Base-by-base conservation (phyloP, 169 alveolate genomes). In the Plasmodium berghei region DNA sequence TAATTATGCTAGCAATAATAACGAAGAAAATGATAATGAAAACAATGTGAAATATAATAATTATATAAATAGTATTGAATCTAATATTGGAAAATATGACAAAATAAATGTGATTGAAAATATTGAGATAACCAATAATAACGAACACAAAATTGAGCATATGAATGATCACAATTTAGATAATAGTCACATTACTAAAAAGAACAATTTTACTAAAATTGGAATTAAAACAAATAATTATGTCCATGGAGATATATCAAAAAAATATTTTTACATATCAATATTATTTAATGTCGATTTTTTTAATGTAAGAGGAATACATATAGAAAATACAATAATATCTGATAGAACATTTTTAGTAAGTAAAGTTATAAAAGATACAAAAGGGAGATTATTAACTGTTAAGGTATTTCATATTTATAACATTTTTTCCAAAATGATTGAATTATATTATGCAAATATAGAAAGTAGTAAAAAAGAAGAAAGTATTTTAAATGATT, bases 351-450 rank as follows among this genome's bases (percentile, higher is more conserved):
- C 72, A 9, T 22, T 80, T 10, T n/a, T 26, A 22, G 55, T 80
- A 42, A 80, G 69, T 40, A 49, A 56, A 22, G 24, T 80, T n/a
- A 20, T 80, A 42, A 80, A 58, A 48, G 90, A 80, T 42, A 80
- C 54, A 28, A 80, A 80, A 46, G 90, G 90, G 9, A 80, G 63
- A 49, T 20, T 80, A 10, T 46, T 67, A 20, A 80, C 66, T 48
- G 69, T 67, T 1, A 80, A 80, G 16, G 90, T 80, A 26, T 80
- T 80, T 16, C 90, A 80, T 48, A 42, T 80, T 20, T 80, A 80
- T 48, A 80, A 80, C 55, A 80, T 80, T 42, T 80, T 80, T 28
- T 80, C 83, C 10, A 80, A 80, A 48, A 80, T 80, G 9, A 80
- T 80, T 6, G 90, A 80, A 18, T 46, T 80, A 8, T 61, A 80